Percentiles rank a stretch among this genome's conserved stretches.
Evolutionary conservation across 208 protist genomes (phyloP).

Genomic region (Phytomonas sp.): DNA sequence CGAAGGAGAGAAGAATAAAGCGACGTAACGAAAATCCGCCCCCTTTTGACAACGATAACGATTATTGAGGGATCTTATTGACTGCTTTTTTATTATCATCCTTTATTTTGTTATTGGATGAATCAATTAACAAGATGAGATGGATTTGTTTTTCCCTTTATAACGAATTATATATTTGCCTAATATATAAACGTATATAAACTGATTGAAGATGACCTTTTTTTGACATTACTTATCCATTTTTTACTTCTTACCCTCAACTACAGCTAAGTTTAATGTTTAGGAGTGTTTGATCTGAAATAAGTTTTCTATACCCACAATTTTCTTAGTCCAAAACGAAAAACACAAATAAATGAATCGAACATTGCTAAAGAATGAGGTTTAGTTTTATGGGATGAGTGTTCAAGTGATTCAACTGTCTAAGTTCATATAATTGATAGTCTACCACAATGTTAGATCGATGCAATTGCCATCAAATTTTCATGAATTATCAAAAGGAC

Average conservation of each 20-base stretch:
- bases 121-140: conserved; percentile 5
- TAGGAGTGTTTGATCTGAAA: not conserved
- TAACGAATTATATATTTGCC: not conserved
- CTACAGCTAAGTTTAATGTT: not conserved
- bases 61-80: conserved; percentile 1
- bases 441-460: not conserved
- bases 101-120: conserved; percentile 3
- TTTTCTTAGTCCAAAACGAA: not conserved
- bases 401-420: not conserved
- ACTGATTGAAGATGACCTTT: not conserved
- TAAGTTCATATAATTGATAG: not conserved
- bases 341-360: not conserved
- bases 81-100: not conserved
- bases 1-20: conserved; percentile 31
- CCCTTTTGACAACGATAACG: conserved; percentile 54
- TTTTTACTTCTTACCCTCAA: not conserved
- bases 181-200: conserved; percentile 3
- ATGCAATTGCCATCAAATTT: not conserved
- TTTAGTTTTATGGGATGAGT: not conserved
- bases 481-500: not conserved
- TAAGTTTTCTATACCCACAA: not conserved
- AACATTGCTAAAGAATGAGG: not conserved
- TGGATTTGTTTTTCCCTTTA: conserved; percentile 2
- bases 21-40: conserved; percentile 36
- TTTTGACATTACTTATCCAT: not conserved